Conservation (phyloP, 2,329 filamentous ascomycete genomes). For the Capronia coronata region DNA sequence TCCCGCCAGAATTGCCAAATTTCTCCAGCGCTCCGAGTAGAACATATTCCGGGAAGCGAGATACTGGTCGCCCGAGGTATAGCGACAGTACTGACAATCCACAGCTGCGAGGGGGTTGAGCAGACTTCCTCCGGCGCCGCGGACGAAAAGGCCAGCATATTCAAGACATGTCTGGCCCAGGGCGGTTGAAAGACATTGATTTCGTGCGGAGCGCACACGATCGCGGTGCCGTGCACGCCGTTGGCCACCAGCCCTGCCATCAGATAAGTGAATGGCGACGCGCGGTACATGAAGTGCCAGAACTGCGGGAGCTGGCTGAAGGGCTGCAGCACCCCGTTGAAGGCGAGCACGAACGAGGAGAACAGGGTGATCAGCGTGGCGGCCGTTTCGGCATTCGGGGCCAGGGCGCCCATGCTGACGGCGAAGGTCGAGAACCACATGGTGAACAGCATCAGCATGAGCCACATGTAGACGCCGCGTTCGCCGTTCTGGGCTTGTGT, state of each 20-base stretch:
- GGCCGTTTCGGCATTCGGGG: too few species aligned
- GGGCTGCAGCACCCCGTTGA: too few species aligned
- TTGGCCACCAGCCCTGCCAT: conserved; percentile 65
- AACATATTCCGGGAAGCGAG: conserved; percentile 38
- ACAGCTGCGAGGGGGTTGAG: conserved; percentile 43
- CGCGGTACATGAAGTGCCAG: conserved; percentile 73
- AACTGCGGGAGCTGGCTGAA: conserved; percentile 65
- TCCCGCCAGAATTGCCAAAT: conserved; percentile 63
- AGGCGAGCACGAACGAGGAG: too few species aligned
- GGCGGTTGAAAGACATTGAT: conserved; percentile 58
- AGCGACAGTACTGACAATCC: conserved; percentile 49
- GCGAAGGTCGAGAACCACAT: too few species aligned
- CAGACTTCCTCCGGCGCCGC: conserved; percentile 45
- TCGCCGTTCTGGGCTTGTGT: too few species aligned
- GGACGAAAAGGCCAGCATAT: conserved; percentile 52
- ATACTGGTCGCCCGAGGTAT: conserved; percentile 44
- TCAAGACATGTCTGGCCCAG: conserved; percentile 49
- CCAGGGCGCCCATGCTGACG: too few species aligned
- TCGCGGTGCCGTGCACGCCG: conserved; percentile 59
- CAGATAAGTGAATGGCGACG: conserved; percentile 77
- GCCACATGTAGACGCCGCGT: too few species aligned
- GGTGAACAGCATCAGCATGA: too few species aligned
- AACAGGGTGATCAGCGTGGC: too few species aligned
- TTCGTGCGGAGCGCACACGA: conserved; percentile 65
- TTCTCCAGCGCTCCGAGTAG: conserved; percentile 53